Evolutionary conservation across 2,329 filamentous ascomycete genomes (phyloP).

Genomic region (Pleomassaria siparia): DNA sequence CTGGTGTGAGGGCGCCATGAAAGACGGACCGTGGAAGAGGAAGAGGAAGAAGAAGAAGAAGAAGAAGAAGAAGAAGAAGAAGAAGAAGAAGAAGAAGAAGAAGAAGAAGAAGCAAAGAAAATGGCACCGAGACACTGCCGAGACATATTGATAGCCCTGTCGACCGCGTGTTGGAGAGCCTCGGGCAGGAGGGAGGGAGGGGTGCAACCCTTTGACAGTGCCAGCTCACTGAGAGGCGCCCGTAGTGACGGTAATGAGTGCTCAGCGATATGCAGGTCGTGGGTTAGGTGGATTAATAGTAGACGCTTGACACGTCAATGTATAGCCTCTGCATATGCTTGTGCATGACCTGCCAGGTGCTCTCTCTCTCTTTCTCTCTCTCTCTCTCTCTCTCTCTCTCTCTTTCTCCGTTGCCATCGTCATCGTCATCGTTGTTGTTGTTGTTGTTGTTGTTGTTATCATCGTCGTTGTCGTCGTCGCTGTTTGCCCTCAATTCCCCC

Average conservation of each 20-base stretch:
- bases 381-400: slow-evolving; percentile 27
- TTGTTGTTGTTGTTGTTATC: slow-evolving; percentile 9
- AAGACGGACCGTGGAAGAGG: slow-evolving; percentile 10
- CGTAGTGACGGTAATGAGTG: no score
- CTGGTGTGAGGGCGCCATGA: slow-evolving; percentile 16
- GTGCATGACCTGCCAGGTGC: slow-evolving; percentile 39
- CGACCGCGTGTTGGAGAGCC: no score
- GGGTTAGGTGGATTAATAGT: slow-evolving; percentile 33
- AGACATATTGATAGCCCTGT: no score
- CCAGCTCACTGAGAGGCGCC: slow-evolving; percentile 38
- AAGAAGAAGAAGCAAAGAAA: no score
- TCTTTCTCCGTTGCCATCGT: slow-evolving; percentile 16
- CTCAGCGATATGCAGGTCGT: no score
- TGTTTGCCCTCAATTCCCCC: slow-evolving; percentile 19
- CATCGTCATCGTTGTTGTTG: slow-evolving; percentile 17
- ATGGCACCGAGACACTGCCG: no score
- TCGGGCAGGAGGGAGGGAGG: not conserved
- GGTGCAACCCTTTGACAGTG: slow-evolving; percentile 8
- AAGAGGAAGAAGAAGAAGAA: no score
- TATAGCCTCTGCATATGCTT: slow-evolving; percentile 44
- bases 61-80: no score
- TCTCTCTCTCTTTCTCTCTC: no score
- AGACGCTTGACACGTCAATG: slow-evolving; percentile 39
- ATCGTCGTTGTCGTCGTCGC: slow-evolving; percentile 14
- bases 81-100: no score